Evolutionary conservation across 73 alveolate species (phyloP), one percentile per base, ranked within the genome.

Genomic region (Urostyla sp.): DNA sequence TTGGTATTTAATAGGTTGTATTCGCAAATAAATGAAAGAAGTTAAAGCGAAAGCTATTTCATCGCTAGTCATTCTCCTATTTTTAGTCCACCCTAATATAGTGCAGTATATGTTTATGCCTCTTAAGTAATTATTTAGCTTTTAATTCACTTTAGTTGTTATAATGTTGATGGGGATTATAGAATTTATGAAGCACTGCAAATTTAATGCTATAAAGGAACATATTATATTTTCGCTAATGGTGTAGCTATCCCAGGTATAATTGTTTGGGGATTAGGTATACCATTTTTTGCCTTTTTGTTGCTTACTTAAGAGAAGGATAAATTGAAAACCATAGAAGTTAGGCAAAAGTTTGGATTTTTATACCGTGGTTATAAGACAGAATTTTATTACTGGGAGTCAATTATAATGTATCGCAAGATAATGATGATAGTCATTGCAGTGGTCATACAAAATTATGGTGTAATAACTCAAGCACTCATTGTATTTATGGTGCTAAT

Each of bases 311-410:
- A 30, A 38, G 32, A 27, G 34, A 66, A 56, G 32, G 35, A 57
- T 11, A 38, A 36, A 16, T 61, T 89, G 24, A 52, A 79, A 11
- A 7, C 30, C 0, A 26, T 74, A 4, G 76, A 49, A 0, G 37
- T 52, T 5, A 60, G 89, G 55, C 57, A 63, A 30, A 86, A 76
- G 46, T 86, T 46, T 45, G 96, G 96, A n/a, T 89, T 89, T 59
- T 75, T 89, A 11, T 89, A 72, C 38, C 61, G 51, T 18, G 96
- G 93, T 21, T 89, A 89, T 54, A 85, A 72, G 38, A 53, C 35
- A 21, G 59, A 67, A 26, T 61, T 38, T 43, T 89, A 46, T 67
- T 89, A 44, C 75, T 89, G 96, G 96, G 96, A 89, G 63, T 27
- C 67, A 6, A 40, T 79, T 20, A 85, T 75, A 1, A 52, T 79